A percentile compares a stretch with the other conserved stretches of the same genome.
Evolutionary conservation across 2,329 filamentous ascomycete species (phyloP).

Genomic region (Arachnomyces sp.): DNA sequence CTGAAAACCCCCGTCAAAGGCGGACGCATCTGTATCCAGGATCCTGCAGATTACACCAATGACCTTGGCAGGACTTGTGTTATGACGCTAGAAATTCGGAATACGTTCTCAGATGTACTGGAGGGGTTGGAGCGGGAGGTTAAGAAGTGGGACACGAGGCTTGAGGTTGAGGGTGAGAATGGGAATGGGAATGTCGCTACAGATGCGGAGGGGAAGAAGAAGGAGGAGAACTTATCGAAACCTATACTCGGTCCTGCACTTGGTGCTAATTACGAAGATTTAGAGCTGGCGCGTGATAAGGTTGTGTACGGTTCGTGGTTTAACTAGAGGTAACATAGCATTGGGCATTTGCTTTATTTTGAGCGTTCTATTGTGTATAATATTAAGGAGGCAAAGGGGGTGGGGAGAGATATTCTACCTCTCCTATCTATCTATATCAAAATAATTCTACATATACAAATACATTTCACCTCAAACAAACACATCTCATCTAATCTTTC

Average conservation of each 20-base stretch:
- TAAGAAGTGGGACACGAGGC: slow-evolving; percentile 17
- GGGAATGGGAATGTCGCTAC: no score
- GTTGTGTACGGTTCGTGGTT: slow-evolving; percentile 1
- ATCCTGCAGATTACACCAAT: slow-evolving; percentile 50
- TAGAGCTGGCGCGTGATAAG: slow-evolving; percentile 12
- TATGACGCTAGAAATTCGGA: slow-evolving; percentile 43
- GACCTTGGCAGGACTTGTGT: slow-evolving; percentile 46
- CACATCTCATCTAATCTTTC: no score
- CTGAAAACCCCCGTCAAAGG: slow-evolving; percentile 23
- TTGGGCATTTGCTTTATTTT: no score
- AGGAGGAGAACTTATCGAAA: not conserved
- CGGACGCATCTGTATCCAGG: slow-evolving; percentile 45
- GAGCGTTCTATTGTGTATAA: no score
- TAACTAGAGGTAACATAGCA: no score
- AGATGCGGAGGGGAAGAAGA: no score
- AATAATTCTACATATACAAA: no score
- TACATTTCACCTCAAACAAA: no score
- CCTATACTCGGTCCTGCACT: slow-evolving; percentile 10
- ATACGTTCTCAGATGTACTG: slow-evolving; percentile 30
- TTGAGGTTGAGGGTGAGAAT: not conserved
- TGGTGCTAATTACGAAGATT: slow-evolving; percentile 11
- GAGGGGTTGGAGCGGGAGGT: slow-evolving; percentile 18
- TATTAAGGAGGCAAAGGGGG: no score
- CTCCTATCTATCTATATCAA: no score
- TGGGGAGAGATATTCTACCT: no score